These are phyloP conservation scores for Falciphora oryzae DNA, from an alignment of 2,329 filamentous ascomycete genomes.

Conservation along the genomic window DNA sequence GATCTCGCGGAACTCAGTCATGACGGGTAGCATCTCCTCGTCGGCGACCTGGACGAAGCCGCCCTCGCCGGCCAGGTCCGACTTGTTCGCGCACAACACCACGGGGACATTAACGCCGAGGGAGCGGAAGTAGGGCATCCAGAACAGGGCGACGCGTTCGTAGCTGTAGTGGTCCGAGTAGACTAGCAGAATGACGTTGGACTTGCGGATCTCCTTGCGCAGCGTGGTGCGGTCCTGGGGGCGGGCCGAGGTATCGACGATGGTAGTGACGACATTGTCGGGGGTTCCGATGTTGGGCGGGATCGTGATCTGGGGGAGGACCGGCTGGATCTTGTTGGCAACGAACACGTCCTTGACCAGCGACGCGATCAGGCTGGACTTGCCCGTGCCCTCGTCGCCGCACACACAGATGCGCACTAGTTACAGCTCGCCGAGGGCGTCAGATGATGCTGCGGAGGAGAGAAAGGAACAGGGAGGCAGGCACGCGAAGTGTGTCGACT, in stretches of 20 bases:
- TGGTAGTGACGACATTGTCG: conserved; percentile 94
- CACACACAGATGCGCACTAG: conserved; percentile 88
- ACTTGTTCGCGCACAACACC: conserved; percentile 94
- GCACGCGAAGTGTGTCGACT: not conserved
- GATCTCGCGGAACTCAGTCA: conserved; percentile 98
- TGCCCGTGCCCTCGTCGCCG: conserved; percentile 93
- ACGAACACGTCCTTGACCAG: conserved; percentile 97
- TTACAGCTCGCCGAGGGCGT: not conserved
- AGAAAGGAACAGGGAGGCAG: not conserved
- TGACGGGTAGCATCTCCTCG: conserved; percentile 96
- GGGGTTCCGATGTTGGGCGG: conserved; percentile 88
- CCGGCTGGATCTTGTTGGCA: conserved; percentile 87
- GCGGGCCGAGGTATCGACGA: conserved; percentile 93
- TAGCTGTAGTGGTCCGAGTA: conserved; percentile 99
- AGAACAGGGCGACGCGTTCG: conserved; percentile 92
- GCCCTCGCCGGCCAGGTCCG: conserved; percentile 72
- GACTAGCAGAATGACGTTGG: conserved; percentile 92
- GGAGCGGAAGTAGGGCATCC: conserved; percentile 97
- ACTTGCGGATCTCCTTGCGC: conserved; percentile 91
- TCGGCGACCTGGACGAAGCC: conserved; percentile 81
- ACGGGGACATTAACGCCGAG: conserved; percentile 98
- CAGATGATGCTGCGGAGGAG: not conserved
- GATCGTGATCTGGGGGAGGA: conserved; percentile 91
- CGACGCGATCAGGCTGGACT: conserved; percentile 88
- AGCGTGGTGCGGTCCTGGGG: conserved; percentile 88